These are phyloP conservation scores for Nematocida major DNA, from an alignment of 371 early-diverging fungal species.

Conservation along the genomic window DNA sequence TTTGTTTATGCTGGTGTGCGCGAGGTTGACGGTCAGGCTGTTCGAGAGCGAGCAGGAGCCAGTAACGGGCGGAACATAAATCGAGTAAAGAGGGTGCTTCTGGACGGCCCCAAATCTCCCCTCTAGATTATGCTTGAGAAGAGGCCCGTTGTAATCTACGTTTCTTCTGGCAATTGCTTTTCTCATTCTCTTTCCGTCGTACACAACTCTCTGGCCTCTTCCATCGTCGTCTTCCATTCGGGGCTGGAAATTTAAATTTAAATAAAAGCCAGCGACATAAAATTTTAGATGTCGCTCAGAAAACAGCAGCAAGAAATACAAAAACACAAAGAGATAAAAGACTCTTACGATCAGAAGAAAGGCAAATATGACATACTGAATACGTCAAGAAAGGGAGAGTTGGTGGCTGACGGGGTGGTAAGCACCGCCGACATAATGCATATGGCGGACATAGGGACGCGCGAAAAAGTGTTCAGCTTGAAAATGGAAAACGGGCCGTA, in stretches of 20 bases:
- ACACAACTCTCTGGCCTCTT: conserved; percentile 19
- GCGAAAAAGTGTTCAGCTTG: conserved; percentile 75
- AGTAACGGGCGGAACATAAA: conserved; percentile 44
- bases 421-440: conserved; percentile 71
- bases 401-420: conserved; percentile 74
- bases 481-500: conserved; percentile 78
- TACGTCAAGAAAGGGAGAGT: conserved; percentile 57
- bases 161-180: conserved; percentile 84
- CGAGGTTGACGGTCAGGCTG: conserved; percentile 53
- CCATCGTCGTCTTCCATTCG: conserved; percentile 44
- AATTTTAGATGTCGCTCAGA: conserved; percentile 40
- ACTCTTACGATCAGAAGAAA: conserved; percentile 24
- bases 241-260: background rate
- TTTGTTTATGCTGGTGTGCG: conserved; percentile 93
- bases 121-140: conserved; percentile 67
- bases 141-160: conserved; percentile 80
- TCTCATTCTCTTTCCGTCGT: conserved; percentile 77
- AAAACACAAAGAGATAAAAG: conserved; percentile 34
- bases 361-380: conserved; percentile 45
- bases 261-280: background rate
- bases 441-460: conserved; percentile 72
- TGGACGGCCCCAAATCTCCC: conserved; percentile 32
- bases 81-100: conserved; percentile 51
- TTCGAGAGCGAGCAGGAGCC: conserved; percentile 26
- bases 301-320: conserved; percentile 49